A percentile compares a stretch with the other conserved stretches of the same genome.
These are phyloP conservation scores for Ophiostoma populinum DNA, from an alignment of 2,329 filamentous ascomycete species.

Conservation along the genomic window DNA sequence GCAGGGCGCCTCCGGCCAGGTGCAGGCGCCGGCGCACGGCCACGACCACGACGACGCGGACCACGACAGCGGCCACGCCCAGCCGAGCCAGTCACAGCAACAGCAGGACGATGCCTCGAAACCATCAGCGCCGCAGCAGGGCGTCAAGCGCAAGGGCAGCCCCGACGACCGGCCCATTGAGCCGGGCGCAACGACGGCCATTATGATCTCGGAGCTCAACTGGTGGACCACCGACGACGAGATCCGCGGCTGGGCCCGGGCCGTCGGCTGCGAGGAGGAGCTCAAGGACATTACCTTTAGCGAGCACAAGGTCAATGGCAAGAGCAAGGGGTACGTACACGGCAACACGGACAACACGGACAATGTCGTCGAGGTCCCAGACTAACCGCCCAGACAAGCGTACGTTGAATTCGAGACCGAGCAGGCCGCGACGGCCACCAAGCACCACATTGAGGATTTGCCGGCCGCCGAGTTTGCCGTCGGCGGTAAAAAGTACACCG, in stretches of 20 bases:
- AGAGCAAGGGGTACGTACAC: constrained; percentile 74
- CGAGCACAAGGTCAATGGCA: constrained; percentile 97
- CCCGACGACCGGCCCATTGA: constrained; percentile 43
- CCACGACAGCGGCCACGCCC: constrained; percentile 20
- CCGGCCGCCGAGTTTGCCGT: constrained; percentile 26
- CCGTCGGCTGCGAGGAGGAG: constrained; percentile 67
- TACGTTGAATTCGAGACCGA: constrained; percentile 73
- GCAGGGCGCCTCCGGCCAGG: constrained; percentile 20
- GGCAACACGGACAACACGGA: too few species aligned
- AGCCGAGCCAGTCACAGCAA: constrained; percentile 17
- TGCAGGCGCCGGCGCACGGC: too few species aligned
- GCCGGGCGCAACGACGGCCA: constrained; percentile 44
- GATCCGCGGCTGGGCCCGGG: constrained; percentile 67
- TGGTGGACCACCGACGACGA: constrained; percentile 98
- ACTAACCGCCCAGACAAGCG: constrained; percentile 44
- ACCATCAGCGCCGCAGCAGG: constrained; percentile 29
- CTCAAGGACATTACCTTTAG: constrained; percentile 90
- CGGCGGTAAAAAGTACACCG: constrained; percentile 51
- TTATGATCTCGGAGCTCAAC: constrained; percentile 77
- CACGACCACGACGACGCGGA: neutral
- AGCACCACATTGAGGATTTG: constrained; percentile 57
- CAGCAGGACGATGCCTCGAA: constrained; percentile 11
- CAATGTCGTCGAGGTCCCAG: too few species aligned
- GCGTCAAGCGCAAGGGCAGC: constrained; percentile 42
- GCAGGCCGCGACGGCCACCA: constrained; percentile 72